Evolutionary conservation across 805 yeast genomes (phyloP), one percentile per base, ranked within the genome.

Genomic region (Saitoella complicata): DNA sequence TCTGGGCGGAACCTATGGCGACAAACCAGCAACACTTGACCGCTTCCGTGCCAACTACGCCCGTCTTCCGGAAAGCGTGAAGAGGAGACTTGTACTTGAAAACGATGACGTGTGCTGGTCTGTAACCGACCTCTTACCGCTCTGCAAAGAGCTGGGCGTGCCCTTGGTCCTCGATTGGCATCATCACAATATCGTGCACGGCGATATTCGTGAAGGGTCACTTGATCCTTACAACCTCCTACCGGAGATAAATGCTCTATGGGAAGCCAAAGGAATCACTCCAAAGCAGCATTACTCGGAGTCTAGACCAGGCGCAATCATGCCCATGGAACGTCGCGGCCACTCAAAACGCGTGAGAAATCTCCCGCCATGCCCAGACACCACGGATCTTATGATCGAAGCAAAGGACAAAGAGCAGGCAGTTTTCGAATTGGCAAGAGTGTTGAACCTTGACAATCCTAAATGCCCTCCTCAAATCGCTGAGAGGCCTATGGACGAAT

Each of bases 331-430:
- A 10, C 37, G 43, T 5, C 7, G 43, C 7, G 39, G 11, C 8
- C 43, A 41, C 32, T 41, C 43, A 12, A 38, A 12, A 12, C 38
- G 43, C 8, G 43, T 41, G 32, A 11, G n/a, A 9, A 29, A 11
- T n/a, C 31, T 41, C 7, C 43, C 43, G 29, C 43, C 43, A 2
- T 41, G 43, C 34, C 38, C 12, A 5, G 21, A 29, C 11, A 31
- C 10, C 6, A 41, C 34, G 43, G 43, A 41, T 30, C 31, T 41
- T 12, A 41, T 41, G 43, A 41, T 41, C 8, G 43, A 41, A 11
- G 43, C 43, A 7, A 41, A 41, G 39, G 39, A 41, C 2, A 41
- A 41, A 29, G 43, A 41, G 31, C 43, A 41, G 31, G 43, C 43
- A n/a, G 38, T 41, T 7, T 41, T 41, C 31, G 43, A 41, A 9